These are phyloP conservation scores for Pseudogymnoascus verrucosus DNA, from an alignment of 2,329 filamentous ascomycete genomes.

Conservation along the genomic window DNA sequence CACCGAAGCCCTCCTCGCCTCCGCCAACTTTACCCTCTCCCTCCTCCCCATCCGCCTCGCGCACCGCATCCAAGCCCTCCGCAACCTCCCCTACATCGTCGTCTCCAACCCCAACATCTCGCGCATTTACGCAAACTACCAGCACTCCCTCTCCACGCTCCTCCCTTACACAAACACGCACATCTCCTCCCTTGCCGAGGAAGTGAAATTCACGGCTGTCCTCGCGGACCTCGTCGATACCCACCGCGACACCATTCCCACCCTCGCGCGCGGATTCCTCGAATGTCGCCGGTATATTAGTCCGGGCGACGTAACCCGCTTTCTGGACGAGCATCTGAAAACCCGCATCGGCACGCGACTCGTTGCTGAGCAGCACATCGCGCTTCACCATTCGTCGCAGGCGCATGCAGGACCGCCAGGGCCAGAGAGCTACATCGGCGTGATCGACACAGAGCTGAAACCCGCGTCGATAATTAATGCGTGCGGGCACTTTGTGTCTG, in stretches of 20 bases:
- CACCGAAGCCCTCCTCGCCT: slow-evolving; percentile 70
- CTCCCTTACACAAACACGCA: slow-evolving; percentile 71
- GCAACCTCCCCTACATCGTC: slow-evolving; percentile 93
- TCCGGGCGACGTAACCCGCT: slow-evolving; percentile 73
- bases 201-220: slow-evolving; percentile 83
- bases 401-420: slow-evolving; percentile 54
- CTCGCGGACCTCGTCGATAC: slow-evolving; percentile 94
- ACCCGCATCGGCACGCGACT: slow-evolving; percentile 89
- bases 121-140: slow-evolving; percentile 91
- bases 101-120: slow-evolving; percentile 96
- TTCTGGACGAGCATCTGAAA: slow-evolving; percentile 87
- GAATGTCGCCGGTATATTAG: slow-evolving; percentile 89
- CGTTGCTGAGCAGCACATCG: slow-evolving; percentile 94
- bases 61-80: slow-evolving; percentile 84
- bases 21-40: slow-evolving; percentile 90
- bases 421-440: slow-evolving; percentile 71
- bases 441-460: slow-evolving; percentile 84
- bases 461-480: slow-evolving; percentile 74
- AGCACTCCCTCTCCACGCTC: slow-evolving; percentile 84
- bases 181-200: slow-evolving; percentile 74
- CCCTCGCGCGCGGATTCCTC: slow-evolving; percentile 83
- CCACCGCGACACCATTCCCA: slow-evolving; percentile 88
- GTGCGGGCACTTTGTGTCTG: slow-evolving; percentile 84
- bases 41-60: slow-evolving; percentile 88
- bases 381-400: slow-evolving; percentile 68